Conservation (phyloP, 2,329 filamentous ascomycete genomes). For the Xylariomycetidae sp. region DNA sequence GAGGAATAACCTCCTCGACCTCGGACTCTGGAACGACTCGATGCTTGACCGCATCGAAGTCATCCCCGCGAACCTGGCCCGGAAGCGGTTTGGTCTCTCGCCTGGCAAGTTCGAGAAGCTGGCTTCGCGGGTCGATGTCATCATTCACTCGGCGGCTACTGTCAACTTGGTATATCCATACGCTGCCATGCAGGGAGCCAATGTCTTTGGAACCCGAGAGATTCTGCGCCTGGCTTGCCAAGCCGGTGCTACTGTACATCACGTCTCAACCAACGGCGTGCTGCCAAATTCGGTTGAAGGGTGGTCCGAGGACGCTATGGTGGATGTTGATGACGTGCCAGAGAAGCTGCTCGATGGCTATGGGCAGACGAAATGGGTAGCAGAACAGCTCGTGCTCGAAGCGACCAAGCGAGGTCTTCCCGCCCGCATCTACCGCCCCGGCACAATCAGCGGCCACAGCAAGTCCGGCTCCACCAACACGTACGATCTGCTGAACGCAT, state of each 20-base stretch:
- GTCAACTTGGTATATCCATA: conserved; percentile 81
- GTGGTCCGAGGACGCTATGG: conserved; percentile 64
- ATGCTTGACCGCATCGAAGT: conserved; percentile 75
- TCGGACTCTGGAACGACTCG: conserved; percentile 70
- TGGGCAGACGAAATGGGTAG: conserved; percentile 77
- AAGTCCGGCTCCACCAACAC: conserved; percentile 68
- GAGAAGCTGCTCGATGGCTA: conserved; percentile 66
- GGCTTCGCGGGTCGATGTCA: conserved; percentile 60
- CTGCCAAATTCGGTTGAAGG: conserved; percentile 63
- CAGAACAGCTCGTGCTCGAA: conserved; percentile 67
- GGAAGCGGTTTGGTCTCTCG: conserved; percentile 62
- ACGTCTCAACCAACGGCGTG: conserved; percentile 76
- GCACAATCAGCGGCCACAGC: conserved; percentile 75
- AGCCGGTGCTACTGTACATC: conserved; percentile 66
- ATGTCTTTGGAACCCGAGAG: conserved; percentile 73
- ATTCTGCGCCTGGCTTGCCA: conserved; percentile 64
- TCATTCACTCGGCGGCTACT: conserved; percentile 71
- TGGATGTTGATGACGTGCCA: conserved; percentile 62
- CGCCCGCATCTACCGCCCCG: conserved; percentile 64
- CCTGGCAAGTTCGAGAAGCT: conserved; percentile 60
- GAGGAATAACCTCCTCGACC: conserved; percentile 69
- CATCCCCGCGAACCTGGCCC: conserved; percentile 65
- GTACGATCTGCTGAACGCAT: conserved; percentile 69
- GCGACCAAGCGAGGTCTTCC: conserved; percentile 63
- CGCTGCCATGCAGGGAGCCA: conserved; percentile 65